Conservation (phyloP, 1,139 yeast species). For the Pneumocystis sp. region DNA sequence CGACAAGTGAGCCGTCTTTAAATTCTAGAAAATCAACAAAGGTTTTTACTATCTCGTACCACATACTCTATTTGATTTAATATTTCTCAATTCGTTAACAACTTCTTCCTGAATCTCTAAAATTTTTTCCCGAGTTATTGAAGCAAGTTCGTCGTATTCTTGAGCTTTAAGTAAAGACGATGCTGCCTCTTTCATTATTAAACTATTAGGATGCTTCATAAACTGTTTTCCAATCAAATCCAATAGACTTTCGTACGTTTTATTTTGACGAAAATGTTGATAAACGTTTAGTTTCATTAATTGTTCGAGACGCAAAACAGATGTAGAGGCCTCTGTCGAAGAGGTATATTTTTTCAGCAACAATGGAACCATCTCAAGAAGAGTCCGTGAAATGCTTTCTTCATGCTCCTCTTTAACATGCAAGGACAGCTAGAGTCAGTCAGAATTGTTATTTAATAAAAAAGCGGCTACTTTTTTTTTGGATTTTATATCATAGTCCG, state of each 20-base stretch:
- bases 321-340: constrained; percentile 19
- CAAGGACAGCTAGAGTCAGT: constrained; percentile 8
- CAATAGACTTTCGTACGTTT: constrained; percentile 17
- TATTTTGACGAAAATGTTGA: constrained; percentile 19
- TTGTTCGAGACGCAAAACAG: constrained; percentile 19
- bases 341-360: constrained; percentile 20
- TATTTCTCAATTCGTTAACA: neutral
- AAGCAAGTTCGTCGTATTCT: constrained; percentile 10
- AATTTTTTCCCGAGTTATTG: constrained; percentile 10
- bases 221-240: constrained; percentile 18
- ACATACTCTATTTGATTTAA: constrained; percentile 1
- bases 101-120: constrained; percentile 14
- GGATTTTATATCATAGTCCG: constrained; percentile 3
- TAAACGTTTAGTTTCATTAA: constrained; percentile 20
- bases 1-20: constrained; percentile 4
- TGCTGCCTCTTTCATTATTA: constrained; percentile 10
- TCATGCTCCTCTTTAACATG: constrained; percentile 15
- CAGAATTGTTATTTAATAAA: neutral
- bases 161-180: constrained; percentile 10
- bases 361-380: constrained; percentile 18
- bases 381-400: constrained; percentile 15
- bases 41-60: neutral
- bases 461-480: constrained; percentile 6
- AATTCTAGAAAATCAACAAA: constrained; percentile 1
- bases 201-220: constrained; percentile 10